Conservation (phyloP, 1,284 basidiomycete genomes). For the Boletus holoroseus region DNA sequence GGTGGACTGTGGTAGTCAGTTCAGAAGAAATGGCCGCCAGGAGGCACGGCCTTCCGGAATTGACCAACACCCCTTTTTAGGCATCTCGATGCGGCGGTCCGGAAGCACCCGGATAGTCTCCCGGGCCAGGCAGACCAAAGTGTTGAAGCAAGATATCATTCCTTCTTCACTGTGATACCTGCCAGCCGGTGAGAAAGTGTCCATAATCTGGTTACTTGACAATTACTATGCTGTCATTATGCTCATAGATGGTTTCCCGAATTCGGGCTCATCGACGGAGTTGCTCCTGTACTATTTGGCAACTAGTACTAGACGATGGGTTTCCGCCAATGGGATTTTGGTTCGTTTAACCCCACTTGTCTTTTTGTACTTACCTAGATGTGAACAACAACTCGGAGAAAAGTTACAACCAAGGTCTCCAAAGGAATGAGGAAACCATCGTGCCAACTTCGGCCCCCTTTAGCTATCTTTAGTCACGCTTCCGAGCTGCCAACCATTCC, state of each 20-base stretch:
- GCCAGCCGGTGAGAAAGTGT: too few relatives aligned
- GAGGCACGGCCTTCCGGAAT: slow-evolving; percentile 17
- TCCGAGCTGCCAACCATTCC: too few relatives aligned
- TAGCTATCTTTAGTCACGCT: too few relatives aligned
- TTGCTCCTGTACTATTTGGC: background rate
- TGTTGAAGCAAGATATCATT: background rate
- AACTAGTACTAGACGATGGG: background rate
- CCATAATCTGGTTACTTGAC: background rate
- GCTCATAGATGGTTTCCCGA: background rate
- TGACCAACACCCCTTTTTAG: slow-evolving; percentile 19
- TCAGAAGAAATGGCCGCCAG: slow-evolving; percentile 1
- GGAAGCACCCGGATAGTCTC: slow-evolving; percentile 9
- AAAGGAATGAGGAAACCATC: too few relatives aligned
- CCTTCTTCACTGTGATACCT: background rate
- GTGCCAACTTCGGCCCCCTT: too few relatives aligned
- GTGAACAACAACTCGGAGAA: too few relatives aligned
- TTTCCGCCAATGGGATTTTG: background rate
- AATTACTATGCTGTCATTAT: background rate
- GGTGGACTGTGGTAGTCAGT: slow-evolving; percentile 3
- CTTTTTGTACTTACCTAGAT: background rate
- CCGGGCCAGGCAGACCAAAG: too few relatives aligned
- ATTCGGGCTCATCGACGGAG: too few relatives aligned
- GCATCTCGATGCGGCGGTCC: background rate
- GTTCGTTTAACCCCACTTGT: background rate
- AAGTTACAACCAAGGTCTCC: too few relatives aligned